phyloP scores from a whole-genome alignment of 805 yeast species.

The Yarrowia porcina region DNA sequence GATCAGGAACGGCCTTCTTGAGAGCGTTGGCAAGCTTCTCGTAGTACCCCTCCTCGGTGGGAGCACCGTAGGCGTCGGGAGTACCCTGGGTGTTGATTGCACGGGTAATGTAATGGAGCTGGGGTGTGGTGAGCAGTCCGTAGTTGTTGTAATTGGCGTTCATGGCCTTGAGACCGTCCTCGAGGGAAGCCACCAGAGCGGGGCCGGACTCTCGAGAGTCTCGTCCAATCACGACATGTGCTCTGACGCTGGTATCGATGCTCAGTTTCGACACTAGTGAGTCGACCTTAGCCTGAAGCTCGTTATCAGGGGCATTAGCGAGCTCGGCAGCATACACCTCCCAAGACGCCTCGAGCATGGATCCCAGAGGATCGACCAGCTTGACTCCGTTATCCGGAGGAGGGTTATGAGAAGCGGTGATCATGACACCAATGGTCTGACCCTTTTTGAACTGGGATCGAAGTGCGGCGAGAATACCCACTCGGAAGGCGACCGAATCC shows the following conservation, averaged over 20 bases:
- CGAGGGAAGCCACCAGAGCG: slow-evolving; percentile 53
- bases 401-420: slow-evolving; percentile 43
- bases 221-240: slow-evolving; percentile 65
- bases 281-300: slow-evolving; percentile 43
- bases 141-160: slow-evolving; percentile 51
- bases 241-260: slow-evolving; percentile 46
- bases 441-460: slow-evolving; percentile 72
- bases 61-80: slow-evolving; percentile 51
- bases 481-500: slow-evolving; percentile 79
- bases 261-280: slow-evolving; percentile 42
- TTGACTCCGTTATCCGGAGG: slow-evolving; percentile 80
- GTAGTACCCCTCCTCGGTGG: slow-evolving; percentile 68
- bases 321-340: slow-evolving; percentile 73
- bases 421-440: slow-evolving; percentile 59
- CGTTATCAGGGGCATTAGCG: slow-evolving; percentile 64
- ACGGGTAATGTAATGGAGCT: slow-evolving; percentile 82
- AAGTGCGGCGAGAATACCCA: slow-evolving; percentile 76
- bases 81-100: slow-evolving; percentile 56
- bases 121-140: slow-evolving; percentile 87
- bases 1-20: slow-evolving; percentile 41
- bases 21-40: slow-evolving; percentile 56
- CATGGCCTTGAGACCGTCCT: slow-evolving; percentile 55
- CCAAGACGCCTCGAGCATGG: slow-evolving; percentile 83
- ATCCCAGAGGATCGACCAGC: slow-evolving; percentile 94
- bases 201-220: slow-evolving; percentile 90